Evolutionary conservation across 1,284 basidiomycete genomes (phyloP).

Genomic region (Coniferiporia sulphurascens): DNA sequence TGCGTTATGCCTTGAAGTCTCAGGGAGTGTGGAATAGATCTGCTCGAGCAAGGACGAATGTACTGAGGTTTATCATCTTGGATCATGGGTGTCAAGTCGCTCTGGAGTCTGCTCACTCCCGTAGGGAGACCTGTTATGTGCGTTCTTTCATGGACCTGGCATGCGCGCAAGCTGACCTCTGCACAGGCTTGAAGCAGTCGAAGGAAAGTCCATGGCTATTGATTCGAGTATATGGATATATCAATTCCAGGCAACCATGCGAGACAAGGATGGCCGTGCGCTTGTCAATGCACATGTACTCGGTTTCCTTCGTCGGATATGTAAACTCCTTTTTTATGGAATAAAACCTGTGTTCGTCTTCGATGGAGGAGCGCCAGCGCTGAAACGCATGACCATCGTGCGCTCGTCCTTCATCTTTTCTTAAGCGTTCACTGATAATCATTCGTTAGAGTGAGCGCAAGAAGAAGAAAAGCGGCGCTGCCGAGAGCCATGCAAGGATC

Average conservation of each 20-base stretch:
- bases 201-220: slow-evolving; percentile 89
- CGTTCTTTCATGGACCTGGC: slow-evolving; percentile 26
- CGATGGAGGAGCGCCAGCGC: slow-evolving; percentile 86
- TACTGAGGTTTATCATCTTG: slow-evolving; percentile 8
- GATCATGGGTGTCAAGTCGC: slow-evolving; percentile 88
- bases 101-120: slow-evolving; percentile 89
- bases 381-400: slow-evolving; percentile 88
- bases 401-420: slow-evolving; percentile 26
- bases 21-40: too few relatives aligned
- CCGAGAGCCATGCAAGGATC: slow-evolving; percentile 74
- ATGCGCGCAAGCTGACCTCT: slow-evolving; percentile 14
- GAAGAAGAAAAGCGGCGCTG: slow-evolving; percentile 85
- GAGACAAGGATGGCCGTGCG: slow-evolving; percentile 90
- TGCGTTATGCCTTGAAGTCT: too few relatives aligned
- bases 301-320: slow-evolving; percentile 89
- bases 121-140: slow-evolving; percentile 87
- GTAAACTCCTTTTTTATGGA: slow-evolving; percentile 93
- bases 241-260: slow-evolving; percentile 98
- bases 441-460: slow-evolving; percentile 69
- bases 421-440: background rate
- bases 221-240: slow-evolving; percentile 99
- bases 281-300: slow-evolving; percentile 93
- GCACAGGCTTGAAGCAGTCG: slow-evolving; percentile 81
- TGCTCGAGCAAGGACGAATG: slow-evolving; percentile 20
- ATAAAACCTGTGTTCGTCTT: slow-evolving; percentile 98